These are phyloP conservation scores for Beauveria brongniartii DNA, from an alignment of 2,329 filamentous ascomycete genomes.

Conservation along the genomic window DNA sequence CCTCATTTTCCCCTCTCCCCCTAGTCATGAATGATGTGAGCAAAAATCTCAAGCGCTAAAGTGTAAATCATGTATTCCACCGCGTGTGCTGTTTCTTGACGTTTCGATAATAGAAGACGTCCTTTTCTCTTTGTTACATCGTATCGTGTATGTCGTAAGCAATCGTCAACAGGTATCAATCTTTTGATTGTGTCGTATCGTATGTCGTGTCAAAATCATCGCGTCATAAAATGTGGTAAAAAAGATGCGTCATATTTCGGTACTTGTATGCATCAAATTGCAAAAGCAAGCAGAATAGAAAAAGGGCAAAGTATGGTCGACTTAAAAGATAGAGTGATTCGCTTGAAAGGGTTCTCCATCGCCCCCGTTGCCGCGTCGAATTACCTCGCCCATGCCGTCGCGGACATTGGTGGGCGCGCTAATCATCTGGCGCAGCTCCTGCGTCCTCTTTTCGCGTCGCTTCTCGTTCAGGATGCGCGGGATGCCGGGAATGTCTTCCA, in stretches of 20 bases:
- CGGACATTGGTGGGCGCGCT: conserved; percentile 50
- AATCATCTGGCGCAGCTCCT: conserved; percentile 52
- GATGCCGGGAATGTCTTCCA: conserved; percentile 46
- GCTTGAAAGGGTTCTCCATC: not conserved
- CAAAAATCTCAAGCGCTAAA: not conserved
- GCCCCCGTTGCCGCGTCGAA: conserved; percentile 31
- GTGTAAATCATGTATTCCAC: not conserved
- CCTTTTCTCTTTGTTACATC: not conserved
- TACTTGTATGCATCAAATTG: not conserved
- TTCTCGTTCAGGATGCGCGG: conserved; percentile 49
- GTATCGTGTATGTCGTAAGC: conserved; percentile 3
- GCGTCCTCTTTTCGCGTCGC: conserved; percentile 48
- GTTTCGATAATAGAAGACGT: not conserved
- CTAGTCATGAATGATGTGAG: not conserved
- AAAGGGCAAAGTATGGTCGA: not conserved
- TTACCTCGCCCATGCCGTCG: conserved; percentile 50
- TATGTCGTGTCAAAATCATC: not conserved
- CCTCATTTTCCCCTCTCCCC: not conserved
- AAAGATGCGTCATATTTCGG: not conserved
- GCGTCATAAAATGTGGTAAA: not conserved
- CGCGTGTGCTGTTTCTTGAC: not conserved
- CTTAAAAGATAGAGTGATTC: not conserved
- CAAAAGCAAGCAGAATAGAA: not conserved
- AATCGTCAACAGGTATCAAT: not conserved
- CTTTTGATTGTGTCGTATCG: not conserved